Percentiles rank a stretch among this genome's conserved stretches.
phyloP scores from a whole-genome alignment of 768 basidiomycete genomes.

The Mycena sanguinolenta region DNA sequence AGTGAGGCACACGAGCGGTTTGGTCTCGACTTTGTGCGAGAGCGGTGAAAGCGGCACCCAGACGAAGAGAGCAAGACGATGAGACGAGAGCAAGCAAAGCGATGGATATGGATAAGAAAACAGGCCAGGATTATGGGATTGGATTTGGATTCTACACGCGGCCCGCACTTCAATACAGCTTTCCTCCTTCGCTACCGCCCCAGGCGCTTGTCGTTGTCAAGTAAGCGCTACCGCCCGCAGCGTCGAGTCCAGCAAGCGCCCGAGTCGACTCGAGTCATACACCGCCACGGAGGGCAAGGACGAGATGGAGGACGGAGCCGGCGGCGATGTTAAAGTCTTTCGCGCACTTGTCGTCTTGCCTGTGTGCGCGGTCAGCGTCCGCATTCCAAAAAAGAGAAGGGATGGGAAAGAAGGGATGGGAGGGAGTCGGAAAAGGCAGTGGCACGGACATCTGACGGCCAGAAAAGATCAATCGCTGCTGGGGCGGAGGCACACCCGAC shows the following conservation, averaged over 20 bases:
- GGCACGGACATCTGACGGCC: conserved; percentile 91
- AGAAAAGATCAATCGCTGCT: conserved; percentile 93
- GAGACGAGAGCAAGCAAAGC: neutral
- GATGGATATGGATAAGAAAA: conserved; percentile 12
- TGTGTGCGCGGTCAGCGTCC: conserved; percentile 45
- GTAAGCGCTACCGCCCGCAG: too few relatives aligned
- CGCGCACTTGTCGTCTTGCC: conserved; percentile 93
- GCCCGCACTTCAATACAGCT: too few relatives aligned
- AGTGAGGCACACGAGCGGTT: too few relatives aligned
- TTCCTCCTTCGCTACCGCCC: too few relatives aligned
- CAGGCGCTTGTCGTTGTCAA: too few relatives aligned
- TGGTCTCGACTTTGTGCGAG: too few relatives aligned
- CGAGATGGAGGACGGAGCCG: conserved; percentile 92
- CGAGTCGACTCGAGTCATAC: conserved; percentile 18
- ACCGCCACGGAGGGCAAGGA: conserved; percentile 95
- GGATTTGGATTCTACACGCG: neutral
- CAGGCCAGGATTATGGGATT: neutral
- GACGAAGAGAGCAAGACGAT: too few relatives aligned
- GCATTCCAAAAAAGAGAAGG: conserved; percentile 10
- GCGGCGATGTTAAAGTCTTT: conserved; percentile 86
- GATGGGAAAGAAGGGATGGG: too few relatives aligned
- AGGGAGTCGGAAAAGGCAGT: too few relatives aligned
- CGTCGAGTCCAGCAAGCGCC: too few relatives aligned
- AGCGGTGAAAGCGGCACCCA: too few relatives aligned
- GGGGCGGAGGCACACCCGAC: conserved; percentile 95